A percentile compares a stretch with the other conserved stretches of the same genome.
phyloP scores from a whole-genome alignment of 345 rosid genomes.

The Melaleuca alternifolia region DNA sequence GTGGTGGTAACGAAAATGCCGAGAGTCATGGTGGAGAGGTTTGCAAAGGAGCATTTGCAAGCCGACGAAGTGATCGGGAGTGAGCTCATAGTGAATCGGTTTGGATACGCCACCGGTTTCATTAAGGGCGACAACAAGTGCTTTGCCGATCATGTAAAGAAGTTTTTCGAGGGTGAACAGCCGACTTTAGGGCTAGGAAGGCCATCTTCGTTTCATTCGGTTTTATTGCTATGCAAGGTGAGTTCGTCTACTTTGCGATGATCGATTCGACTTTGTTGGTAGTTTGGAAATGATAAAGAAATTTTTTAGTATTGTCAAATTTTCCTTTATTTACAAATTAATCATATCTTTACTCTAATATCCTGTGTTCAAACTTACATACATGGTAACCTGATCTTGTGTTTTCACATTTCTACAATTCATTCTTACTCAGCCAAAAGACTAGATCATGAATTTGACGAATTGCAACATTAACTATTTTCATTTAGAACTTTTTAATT shows the following conservation, averaged over 20 bases:
- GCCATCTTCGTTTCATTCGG: constrained; percentile 3
- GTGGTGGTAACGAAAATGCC: constrained; percentile 73
- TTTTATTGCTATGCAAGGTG: constrained; percentile 52
- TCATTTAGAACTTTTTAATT: no score
- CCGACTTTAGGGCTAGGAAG: constrained; percentile 49
- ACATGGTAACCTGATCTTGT: no score
- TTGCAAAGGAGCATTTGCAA: constrained; percentile 62
- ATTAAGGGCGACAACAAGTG: constrained; percentile 10
- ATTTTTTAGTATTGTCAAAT: neutral
- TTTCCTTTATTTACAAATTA: no score
- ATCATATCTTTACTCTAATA: no score
- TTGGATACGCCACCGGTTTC: constrained; percentile 64
- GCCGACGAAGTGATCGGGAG: constrained; percentile 76
- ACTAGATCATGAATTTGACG: no score
- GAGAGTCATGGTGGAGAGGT: constrained; percentile 69
- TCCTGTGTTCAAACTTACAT: no score
- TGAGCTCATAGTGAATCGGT: constrained; percentile 47
- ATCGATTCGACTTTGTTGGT: neutral
- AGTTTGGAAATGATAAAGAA: neutral
- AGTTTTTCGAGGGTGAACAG: constrained; percentile 26
- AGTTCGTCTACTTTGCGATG: neutral
- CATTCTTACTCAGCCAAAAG: no score
- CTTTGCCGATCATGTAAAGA: constrained; percentile 16
- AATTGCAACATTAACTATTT: no score
- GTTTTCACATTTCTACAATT: no score